Base-by-base conservation (phyloP, 768 basidiomycete genomes). In the Daedalea quercina region DNA sequence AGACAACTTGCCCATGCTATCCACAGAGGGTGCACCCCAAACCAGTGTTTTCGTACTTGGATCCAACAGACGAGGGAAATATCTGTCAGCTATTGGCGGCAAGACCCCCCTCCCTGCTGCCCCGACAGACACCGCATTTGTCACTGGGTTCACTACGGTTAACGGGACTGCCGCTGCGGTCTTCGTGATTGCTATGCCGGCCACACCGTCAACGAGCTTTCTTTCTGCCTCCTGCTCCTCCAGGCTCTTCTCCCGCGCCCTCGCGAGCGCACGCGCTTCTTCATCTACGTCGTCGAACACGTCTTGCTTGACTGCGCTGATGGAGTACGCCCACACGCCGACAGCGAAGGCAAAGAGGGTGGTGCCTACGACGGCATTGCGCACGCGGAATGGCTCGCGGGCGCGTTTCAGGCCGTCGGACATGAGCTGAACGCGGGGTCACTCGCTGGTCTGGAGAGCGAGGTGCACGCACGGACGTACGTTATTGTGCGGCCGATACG, bases 221-320 rank as follows among this genome's bases (percentile, higher is more conserved):
- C 60, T 68, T 59, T 64, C 68, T 53, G 64, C 67, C 54, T 65
- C 66, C 53, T 60, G 63, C 53, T 53, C 59, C 63, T 51, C 65
- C 63, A 60, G 58, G 41, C 60, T 58, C 54, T 44, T 47, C 40
- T 50, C 54, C 42, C 65, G 56, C 7, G 64, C 63, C 26, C 62
- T 66, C 28, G 73, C 77, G 60, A 85, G 74, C 40, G 78, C 78
- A 55, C 71, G 72, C 25, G 83, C 90, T 63, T 89, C 87, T 56
- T 88, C 86, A 61, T 90, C 89, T 40, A 90, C 76, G 65, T 92
- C 90, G 58, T 87, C 83, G 65, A 95, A 96, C 37, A 87, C 83
- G 65, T 96, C 94, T 64, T 97, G 94, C 64, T 87, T 92, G 51
- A 97, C 94, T 25, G 93, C 94, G 26, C 82, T 80, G 63, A 98